These are phyloP conservation scores for Chenopodium album DNA, from an alignment of 148 eudicot species.

Conservation along the genomic window DNA sequence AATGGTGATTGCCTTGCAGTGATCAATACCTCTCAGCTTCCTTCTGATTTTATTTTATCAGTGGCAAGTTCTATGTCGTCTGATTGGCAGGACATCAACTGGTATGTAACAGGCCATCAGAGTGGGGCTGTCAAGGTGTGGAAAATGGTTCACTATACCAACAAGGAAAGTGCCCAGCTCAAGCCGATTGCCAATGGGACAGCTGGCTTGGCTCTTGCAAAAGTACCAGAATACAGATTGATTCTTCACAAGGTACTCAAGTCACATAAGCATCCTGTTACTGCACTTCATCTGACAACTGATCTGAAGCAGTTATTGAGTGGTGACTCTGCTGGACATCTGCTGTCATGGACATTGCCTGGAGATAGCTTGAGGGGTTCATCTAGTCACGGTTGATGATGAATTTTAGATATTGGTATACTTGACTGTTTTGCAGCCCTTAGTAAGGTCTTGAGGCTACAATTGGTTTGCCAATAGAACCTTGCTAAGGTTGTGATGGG, in stretches of 20 bases:
- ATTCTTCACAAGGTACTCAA: constrained; percentile 79
- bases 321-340: constrained; percentile 82
- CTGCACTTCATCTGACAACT: constrained; percentile 70
- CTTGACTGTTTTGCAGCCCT: constrained; percentile 17
- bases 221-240: constrained; percentile 67
- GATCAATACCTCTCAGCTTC: constrained; percentile 87
- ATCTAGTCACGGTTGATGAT: constrained; percentile 51
- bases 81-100: constrained; percentile 81
- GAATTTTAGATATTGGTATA: neutral
- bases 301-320: constrained; percentile 85
- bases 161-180: constrained; percentile 37
- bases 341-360: constrained; percentile 88
- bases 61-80: constrained; percentile 73
- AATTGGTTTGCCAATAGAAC: constrained; percentile 10
- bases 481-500: constrained; percentile 21
- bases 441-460: constrained; percentile 15
- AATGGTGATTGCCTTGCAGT: constrained; percentile 90
- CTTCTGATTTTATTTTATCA: constrained; percentile 78
- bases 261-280: constrained; percentile 81
- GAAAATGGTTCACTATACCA: constrained; percentile 74
- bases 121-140: constrained; percentile 93
- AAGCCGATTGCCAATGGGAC: constrained; percentile 34
- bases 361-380: constrained; percentile 71
- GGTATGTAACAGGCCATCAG: constrained; percentile 94
- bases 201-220: constrained; percentile 49